Evolutionary conservation across 352 stramenopile species (phyloP).

Genomic region (Phytophthora pini): DNA sequence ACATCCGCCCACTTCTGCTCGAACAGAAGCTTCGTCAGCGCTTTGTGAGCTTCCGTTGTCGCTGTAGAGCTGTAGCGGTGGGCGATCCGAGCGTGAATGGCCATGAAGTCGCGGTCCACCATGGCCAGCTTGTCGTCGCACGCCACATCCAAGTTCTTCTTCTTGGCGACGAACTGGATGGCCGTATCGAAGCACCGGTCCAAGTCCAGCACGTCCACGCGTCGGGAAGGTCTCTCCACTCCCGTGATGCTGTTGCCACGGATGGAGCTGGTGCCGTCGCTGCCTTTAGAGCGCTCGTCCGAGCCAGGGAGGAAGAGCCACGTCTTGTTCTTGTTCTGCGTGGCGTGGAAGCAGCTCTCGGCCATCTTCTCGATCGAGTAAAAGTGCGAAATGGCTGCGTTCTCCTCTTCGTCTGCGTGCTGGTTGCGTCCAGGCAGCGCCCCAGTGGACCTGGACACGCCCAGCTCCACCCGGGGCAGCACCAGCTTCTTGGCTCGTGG

Average conservation of each 20-base stretch:
- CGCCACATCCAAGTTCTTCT: conserved; percentile 49
- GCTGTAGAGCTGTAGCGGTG: conserved; percentile 33
- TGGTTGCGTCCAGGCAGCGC: conserved; percentile 28
- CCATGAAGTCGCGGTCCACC: conserved; percentile 74
- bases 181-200: conserved; percentile 73
- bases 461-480: conserved; percentile 49
- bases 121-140: conserved; percentile 59
- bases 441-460: conserved; percentile 27
- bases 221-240: conserved; percentile 64
- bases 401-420: conserved; percentile 40
- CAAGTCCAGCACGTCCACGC: conserved; percentile 74
- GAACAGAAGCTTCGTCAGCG: conserved; percentile 77
- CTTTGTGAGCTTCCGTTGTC: conserved; percentile 28
- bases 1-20: conserved; percentile 93
- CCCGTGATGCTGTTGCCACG: conserved; percentile 54
- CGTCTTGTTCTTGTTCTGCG: conserved; percentile 74
- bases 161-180: conserved; percentile 65
- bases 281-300: conserved; percentile 64
- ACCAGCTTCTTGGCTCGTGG: conserved; percentile 39
- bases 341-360: conserved; percentile 72
- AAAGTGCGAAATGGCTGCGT: conserved; percentile 61
- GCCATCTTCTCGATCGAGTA: conserved; percentile 83
- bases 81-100: conserved; percentile 52
- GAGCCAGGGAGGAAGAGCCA: conserved; percentile 77
- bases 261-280: conserved; percentile 41